These are phyloP conservation scores for Fusarium oxysporum DNA, from an alignment of 2,329 filamentous ascomycete species.

Conservation along the genomic window DNA sequence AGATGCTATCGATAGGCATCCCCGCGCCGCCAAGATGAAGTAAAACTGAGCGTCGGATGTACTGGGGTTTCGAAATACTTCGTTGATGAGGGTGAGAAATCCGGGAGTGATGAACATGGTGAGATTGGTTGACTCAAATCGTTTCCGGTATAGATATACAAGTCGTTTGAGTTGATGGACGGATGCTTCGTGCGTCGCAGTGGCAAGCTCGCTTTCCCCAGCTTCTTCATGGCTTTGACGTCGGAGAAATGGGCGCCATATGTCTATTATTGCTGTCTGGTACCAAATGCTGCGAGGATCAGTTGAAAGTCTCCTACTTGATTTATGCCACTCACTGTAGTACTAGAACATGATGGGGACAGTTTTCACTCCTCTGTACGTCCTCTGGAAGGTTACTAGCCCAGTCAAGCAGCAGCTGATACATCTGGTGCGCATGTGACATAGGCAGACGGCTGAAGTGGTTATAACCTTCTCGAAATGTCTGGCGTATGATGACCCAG, in stretches of 20 bases:
- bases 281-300: constrained; percentile 1
- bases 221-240: accelerated
- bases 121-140: constrained; percentile 9
- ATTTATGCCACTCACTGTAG: neutral
- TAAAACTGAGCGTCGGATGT: constrained; percentile 9
- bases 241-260: constrained; percentile 4
- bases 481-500: neutral
- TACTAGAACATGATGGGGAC: constrained; percentile 12
- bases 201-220: accelerated
- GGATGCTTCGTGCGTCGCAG: neutral
- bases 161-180: constrained; percentile 8
- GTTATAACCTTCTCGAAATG: neutral
- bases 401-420: constrained; percentile 12
- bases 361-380: neutral
- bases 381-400: neutral
- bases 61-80: neutral
- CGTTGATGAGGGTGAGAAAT: neutral
- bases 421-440: constrained; percentile 2
- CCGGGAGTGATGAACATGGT: constrained; percentile 16
- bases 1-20: neutral
- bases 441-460: neutral
- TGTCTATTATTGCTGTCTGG: constrained; percentile 8
- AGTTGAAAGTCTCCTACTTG: accelerated
- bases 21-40: constrained; percentile 5
- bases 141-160: neutral